Evolutionary conservation across 108 stramenopile species (phyloP).

Genomic region (Skeletonema potamos): DNA sequence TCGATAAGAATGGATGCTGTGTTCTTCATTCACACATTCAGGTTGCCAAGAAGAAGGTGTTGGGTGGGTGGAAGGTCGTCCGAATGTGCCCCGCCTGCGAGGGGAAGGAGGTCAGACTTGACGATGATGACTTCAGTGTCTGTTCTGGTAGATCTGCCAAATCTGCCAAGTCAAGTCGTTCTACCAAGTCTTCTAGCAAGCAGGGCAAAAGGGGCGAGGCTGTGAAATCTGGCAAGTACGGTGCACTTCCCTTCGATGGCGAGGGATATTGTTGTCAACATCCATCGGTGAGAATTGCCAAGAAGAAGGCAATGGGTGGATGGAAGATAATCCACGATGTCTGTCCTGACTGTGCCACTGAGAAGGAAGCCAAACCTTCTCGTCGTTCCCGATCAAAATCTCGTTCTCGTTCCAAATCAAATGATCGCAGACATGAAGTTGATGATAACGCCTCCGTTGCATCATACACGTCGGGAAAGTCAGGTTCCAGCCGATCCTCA

Average conservation of each 20-base stretch:
- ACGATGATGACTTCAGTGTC: conserved; percentile 32
- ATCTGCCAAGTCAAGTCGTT: conserved; percentile 8
- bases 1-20: conserved; percentile 47
- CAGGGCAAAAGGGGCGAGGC: conserved; percentile 17
- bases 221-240: conserved; percentile 19
- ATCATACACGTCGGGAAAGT: conserved; percentile 8
- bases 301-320: conserved; percentile 42
- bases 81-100: conserved; percentile 24
- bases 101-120: conserved; percentile 14
- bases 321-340: conserved; percentile 38
- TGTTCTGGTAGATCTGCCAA: conserved; percentile 26
- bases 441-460: not conserved
- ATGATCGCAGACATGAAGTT: not conserved
- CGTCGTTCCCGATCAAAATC: conserved; percentile 1
- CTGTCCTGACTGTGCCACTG: conserved; percentile 33
- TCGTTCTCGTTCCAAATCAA: not conserved
- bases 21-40: conserved; percentile 38
- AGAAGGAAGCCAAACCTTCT: conserved; percentile 7
- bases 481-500: conserved; percentile 3
- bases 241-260: conserved; percentile 37
- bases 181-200: not conserved
- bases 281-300: conserved; percentile 37
- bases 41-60: conserved; percentile 40
- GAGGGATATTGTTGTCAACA: conserved; percentile 46
- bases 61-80: conserved; percentile 43